phyloP scores from a whole-genome alignment of 2,329 filamentous ascomycete species.

The Aspergillus texensis region DNA sequence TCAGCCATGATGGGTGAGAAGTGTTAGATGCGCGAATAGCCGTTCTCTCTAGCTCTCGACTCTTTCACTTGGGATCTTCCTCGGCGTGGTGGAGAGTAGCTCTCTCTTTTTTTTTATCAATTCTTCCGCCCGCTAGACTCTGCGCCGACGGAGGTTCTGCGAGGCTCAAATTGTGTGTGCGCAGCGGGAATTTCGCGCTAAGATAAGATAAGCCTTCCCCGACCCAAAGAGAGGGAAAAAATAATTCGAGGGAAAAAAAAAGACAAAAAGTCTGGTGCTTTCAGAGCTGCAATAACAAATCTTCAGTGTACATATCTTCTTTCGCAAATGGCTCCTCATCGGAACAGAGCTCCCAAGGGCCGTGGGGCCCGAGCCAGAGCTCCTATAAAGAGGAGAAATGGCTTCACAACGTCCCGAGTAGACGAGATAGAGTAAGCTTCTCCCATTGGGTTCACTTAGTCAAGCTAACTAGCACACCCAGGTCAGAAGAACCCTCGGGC shows the following conservation, averaged over 20 bases:
- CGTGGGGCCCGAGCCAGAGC: conserved; percentile 36
- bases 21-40: neutral
- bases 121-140: conserved; percentile 30
- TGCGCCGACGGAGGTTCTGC: conserved; percentile 27
- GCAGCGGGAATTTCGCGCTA: conserved; percentile 49
- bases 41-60: conserved; percentile 4
- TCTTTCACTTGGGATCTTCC: conserved; percentile 30
- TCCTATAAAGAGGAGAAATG: conserved; percentile 25
- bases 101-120: conserved; percentile 31
- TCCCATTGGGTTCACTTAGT: neutral
- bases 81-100: conserved; percentile 35
- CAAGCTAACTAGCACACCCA: conserved; percentile 18
- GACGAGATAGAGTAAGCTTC: conserved; percentile 41
- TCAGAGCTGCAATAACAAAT: neutral
- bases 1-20: conserved; percentile 72
- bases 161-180: conserved; percentile 46
- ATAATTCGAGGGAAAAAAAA: neutral
- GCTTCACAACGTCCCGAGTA: conserved; percentile 42
- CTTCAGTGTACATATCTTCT: neutral
- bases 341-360: conserved; percentile 32
- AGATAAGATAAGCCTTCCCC: conserved; percentile 47
- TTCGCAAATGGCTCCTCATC: conserved; percentile 31
- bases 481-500: conserved; percentile 33
- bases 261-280: neutral
- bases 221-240: conserved; percentile 12